Evolutionary conservation across 2,329 filamentous ascomycete genomes (phyloP), one percentile per base, ranked within the genome.

Genomic region (Helotiales sp.): DNA sequence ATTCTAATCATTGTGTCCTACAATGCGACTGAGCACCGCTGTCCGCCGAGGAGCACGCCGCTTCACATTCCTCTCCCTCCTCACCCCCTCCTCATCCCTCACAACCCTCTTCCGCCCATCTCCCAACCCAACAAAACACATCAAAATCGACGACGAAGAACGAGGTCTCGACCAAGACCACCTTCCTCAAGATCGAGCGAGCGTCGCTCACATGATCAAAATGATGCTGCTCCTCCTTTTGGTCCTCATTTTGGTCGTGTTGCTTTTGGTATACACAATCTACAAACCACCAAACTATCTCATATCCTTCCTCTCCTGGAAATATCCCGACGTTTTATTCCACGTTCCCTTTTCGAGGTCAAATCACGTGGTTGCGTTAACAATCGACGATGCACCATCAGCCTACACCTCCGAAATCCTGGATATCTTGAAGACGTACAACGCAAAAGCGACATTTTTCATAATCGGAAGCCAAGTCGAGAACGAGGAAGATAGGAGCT

Each of bases 371-470:
- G 79, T 96, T 17, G 92, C 90, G 0, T 79, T 97, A 36, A 96
- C 91, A 1, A 88, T 96, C 67, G 92, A 96, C 76, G 92, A 96
- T 74, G 89, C 86, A 27, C 92, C 92, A 0, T 93, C 89, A 1
- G 74, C 81, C 42, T 80, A 90, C 71, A 96, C 92, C 1, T 69
- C 74, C 44, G 83, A 86, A 55, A 92, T 96, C 58, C 75, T 92
- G 54, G 75, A 84, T 42, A 75, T 90, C 0, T 78, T 96, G n/a
- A 76, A 79, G 53, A 77, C 78, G 24, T 80, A 91, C 68, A 79
- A 81, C 56, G 90, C 88, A 13, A 83, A 79, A 19, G 92, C 92
- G 0, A 96, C 92, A 0, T 95, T 96, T 72, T 97, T 96, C 73
- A 81, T 96, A 30, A 96, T 96, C 66, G 92, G 92, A 8, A 81